Evolutionary conservation across 805 yeast species (phyloP), one percentile per base, ranked within the genome.

Genomic region (Kodamaea kaohsiungensis): DNA sequence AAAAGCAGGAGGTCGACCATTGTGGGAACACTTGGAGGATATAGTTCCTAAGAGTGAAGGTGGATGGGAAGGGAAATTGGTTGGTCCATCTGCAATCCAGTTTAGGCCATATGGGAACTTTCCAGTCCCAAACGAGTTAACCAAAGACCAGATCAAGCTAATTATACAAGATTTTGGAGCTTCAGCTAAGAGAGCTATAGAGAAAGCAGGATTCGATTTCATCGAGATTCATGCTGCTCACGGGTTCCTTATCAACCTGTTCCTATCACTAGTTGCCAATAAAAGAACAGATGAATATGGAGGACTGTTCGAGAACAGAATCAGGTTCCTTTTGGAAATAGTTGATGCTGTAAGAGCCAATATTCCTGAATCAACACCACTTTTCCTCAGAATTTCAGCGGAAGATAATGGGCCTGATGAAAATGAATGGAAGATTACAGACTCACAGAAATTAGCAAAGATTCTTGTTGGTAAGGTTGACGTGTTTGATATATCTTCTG

Each of bases 401-500:
- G 59, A 74, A 39, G 86, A 82, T 55, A 64, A 72, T 42, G 35
- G 17, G 39, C 59, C 64, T 13, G 70, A 73, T 30, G 63, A 66
- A 15, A 65, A 64, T 1, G 68, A 73, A 3, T 80, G 84, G 82
- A 73, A 65, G 1, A 61, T 77, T 33, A 75, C 75, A 37, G 85
- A 82, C 56, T 65, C 83, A 1, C 59, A 73, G 37, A 66, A 67
- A 53, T 61, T 81, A 35, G 73, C 78, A 0, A 69, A 70, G n/a
- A 56, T 69, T 6, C 64, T 81, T 5, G 67, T 68, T 15, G 71
- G 73, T 19, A 70, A 65, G 50, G 73, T 84, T 43, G 83, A 81
- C 54, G 66, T 83, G n/a, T 56, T 84, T 38, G 88, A 85, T 61
- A 72, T 79, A 45, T 81, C 86, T 0, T 69, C 83, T 7, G 87